A percentile compares a stretch with the other conserved stretches of the same genome.
These are phyloP conservation scores for Salinomyces thailandicus DNA, from an alignment of 2,329 filamentous ascomycete genomes.

Conservation along the genomic window DNA sequence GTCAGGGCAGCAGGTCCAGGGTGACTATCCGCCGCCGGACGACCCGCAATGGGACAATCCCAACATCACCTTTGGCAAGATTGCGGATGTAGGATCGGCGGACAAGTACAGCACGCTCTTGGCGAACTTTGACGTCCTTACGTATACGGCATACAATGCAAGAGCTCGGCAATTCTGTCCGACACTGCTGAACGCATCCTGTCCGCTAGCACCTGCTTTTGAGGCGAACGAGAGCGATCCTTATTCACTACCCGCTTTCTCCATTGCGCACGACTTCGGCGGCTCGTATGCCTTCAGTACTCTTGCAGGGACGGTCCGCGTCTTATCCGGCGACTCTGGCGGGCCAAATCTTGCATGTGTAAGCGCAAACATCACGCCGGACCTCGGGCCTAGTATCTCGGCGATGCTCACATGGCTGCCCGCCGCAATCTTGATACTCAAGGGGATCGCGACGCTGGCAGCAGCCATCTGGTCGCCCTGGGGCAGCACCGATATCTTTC, in stretches of 20 bases:
- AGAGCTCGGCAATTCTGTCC: constrained; percentile 55
- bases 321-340: constrained; percentile 61
- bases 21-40: constrained; percentile 47
- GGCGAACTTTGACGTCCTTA: constrained; percentile 61
- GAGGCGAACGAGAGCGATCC: constrained; percentile 44
- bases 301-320: constrained; percentile 59
- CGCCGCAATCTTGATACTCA: constrained; percentile 63
- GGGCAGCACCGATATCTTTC: constrained; percentile 82
- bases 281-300: constrained; percentile 83
- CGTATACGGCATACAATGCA: constrained; percentile 57
- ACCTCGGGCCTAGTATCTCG: constrained; percentile 59
- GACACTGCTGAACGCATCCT: constrained; percentile 47
- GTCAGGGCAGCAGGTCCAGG: constrained; percentile 54
- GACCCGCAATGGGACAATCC: constrained; percentile 53
- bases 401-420: constrained; percentile 66
- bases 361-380: constrained; percentile 71
- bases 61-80: constrained; percentile 62
- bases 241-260: constrained; percentile 57
- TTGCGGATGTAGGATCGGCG: constrained; percentile 49
- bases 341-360: constrained; percentile 66
- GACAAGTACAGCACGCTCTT: constrained; percentile 60
- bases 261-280: constrained; percentile 60
- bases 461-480: constrained; percentile 86
- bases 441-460: constrained; percentile 71
- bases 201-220: constrained; percentile 69